Base-by-base conservation (phyloP, 2,329 filamentous ascomycete genomes). In the Thermoascus crustaceus region DNA sequence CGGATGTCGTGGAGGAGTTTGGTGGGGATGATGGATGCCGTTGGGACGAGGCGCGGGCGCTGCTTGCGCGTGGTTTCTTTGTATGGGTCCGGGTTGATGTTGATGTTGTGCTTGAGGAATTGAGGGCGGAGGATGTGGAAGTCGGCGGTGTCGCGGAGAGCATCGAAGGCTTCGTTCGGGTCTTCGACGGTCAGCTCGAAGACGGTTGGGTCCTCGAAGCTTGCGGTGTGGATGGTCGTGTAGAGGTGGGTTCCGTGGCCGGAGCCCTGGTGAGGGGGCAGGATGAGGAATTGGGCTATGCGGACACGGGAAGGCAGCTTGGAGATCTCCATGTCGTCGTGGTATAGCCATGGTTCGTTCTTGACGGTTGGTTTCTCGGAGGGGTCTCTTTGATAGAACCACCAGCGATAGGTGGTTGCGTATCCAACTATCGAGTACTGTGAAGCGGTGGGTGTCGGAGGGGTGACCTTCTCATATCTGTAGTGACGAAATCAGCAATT, bases 101-200 rank as follows among this genome's bases (percentile, higher is more conserved):
- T 61, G 29, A 76, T 57, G 1, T 64, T 54, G 24, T 64, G 54
- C 42, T 69, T 69, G 10, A 63, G 47, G 31, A 73, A 67, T 40
- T 73, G 63, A 4, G 64, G 63, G 36, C 68, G 69, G 10, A 81
- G 66, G 39, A 72, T 66, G 16, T 67, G 64, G 41, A 77, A 72
- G 52, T 81, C 77, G 48, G 72, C 71, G 41, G 69, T 71, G 52
- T 81, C 77, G 38, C 77, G 73, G 46, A 81, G 71, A 33, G 73
- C 74, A 47, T 81, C 77, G 44, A 81, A 81, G 17, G 68, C 70
- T 54, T 80, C 77, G 47, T 77, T 96, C 0, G 91, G 93, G 42
- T 96, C 89, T 63, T 98, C 91, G 4, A 98, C 80, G 0, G 88
- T 93, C 50, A 98, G 75, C 55, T 96, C 89, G 36, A 78, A 71